Percentiles rank a stretch among this genome's conserved stretches.
These are phyloP conservation scores for Rhizopogon salebrosus DNA, from an alignment of 768 basidiomycete genomes.

Conservation along the genomic window DNA sequence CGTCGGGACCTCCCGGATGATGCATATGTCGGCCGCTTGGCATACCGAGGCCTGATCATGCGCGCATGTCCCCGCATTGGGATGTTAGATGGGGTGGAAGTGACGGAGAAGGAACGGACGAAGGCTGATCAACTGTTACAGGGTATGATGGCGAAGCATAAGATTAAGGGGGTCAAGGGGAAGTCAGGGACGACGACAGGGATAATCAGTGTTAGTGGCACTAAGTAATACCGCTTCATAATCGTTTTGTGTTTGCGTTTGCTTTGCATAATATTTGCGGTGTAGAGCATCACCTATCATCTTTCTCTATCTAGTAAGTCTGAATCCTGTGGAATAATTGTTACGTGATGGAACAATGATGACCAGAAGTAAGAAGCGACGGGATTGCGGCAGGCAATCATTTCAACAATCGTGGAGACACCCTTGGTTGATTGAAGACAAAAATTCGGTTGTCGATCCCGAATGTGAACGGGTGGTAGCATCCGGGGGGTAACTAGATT, in stretches of 20 bases:
- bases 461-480: not conserved
- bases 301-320: not conserved
- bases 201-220: conserved; percentile 3
- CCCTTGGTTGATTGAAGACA: not conserved
- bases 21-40: conserved; percentile 79
- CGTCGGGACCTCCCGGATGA: conserved; percentile 86
- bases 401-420: not conserved
- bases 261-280: not conserved
- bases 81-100: conserved; percentile 81
- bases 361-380: conserved; percentile 1
- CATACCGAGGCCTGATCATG: conserved; percentile 89
- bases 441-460: not conserved
- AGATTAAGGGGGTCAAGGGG: conserved; percentile 24
- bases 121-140: conserved; percentile 72
- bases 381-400: conserved; percentile 1
- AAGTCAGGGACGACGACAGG: conserved; percentile 12
- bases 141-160: conserved; percentile 44
- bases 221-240: not conserved
- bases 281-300: conserved; percentile 2
- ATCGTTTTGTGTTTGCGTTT: conserved; percentile 5
- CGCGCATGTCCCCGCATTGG: conserved; percentile 58
- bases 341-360: conserved; percentile 4
- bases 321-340: not conserved
- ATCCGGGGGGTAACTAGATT: not conserved
- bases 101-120: conserved; percentile 77